A percentile compares a stretch with the other conserved stretches of the same genome.
phyloP scores from a whole-genome alignment of 75 land plant species.

The Cunninghamia lanceolata region DNA sequence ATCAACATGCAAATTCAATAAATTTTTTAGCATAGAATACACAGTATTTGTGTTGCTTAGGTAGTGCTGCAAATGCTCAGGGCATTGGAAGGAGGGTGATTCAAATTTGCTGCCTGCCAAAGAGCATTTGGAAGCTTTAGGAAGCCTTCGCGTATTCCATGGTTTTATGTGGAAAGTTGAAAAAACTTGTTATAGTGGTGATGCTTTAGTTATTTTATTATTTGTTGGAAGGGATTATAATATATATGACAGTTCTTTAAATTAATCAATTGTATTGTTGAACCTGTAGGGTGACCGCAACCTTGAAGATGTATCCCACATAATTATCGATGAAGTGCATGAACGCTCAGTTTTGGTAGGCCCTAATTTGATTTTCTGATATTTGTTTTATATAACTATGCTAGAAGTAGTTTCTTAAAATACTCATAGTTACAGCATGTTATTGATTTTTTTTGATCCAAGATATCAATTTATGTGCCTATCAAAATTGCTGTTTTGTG shows the following conservation, averaged over 20 bases:
- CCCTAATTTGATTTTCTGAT: constrained; percentile 4
- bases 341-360: constrained; percentile 92
- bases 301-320: constrained; percentile 67
- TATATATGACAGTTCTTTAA: no score
- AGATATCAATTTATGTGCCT: not conserved
- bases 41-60: not conserved
- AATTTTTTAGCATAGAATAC: not conserved
- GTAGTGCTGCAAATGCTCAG: not conserved
- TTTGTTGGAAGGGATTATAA: not conserved
- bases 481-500: not conserved
- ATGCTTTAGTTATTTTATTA: constrained; percentile 1
- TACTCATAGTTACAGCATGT: not conserved
- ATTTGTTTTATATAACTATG: not conserved
- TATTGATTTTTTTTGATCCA: not conserved
- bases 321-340: constrained; percentile 95
- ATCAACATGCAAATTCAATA: not conserved
- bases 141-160: not conserved
- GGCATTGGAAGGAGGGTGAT: not conserved
- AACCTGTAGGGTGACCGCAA: constrained; percentile 60
- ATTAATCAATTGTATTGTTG: not conserved
- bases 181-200: not conserved
- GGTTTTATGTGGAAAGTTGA: not conserved
- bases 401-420: not conserved
- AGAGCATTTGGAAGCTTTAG: not conserved
- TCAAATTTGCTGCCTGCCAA: not conserved